Evolutionary conservation across 108 stramenopile genomes (phyloP), one percentile per base, ranked within the genome.

Genomic region (Discostella stelligeroides): DNA sequence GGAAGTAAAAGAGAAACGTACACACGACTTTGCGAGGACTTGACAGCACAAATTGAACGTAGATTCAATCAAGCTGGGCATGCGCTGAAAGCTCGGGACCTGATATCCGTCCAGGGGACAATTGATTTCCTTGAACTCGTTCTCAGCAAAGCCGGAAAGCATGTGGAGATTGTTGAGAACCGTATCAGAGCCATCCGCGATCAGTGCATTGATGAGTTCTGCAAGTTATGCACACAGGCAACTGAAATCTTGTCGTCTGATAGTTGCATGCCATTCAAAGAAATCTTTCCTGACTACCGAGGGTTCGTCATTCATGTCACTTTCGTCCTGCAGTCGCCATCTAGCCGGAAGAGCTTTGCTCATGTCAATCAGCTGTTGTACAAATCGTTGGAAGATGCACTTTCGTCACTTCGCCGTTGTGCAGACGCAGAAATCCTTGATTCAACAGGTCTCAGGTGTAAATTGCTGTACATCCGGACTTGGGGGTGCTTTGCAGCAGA

Each of bases 401-500:
- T 86, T 28, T 34, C 43, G 11, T 7, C 30, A 30, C 63, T 86
- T 14, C 23, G 51, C 7, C 8, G 28, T 25, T 8, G 24, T 10
- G 48, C 60, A 25, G 45, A 54, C 10, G 42, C 21, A 21, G 60
- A 73, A 11, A 18, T 63, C 20, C 61, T 68, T 55, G 77, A 86
- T n/a, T 82, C 82, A 39, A 55, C 53, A 10, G 42, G 39, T 21
- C 62, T 84, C 38, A 57, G 69, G 37, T 25, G 34, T 7, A 29
- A 63, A 60, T 60, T 84, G 6, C 10, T 72, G n/a, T 17, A 60
- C 46, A 28, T 51, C 15, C 42, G 84, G 24, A 38, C 24, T 24
- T 51, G 80, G 59, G 86, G 86, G 18, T 37, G 60, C 7, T 87
- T 84, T 46, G 51, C 73, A 13, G 73, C 82, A 18, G 84, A 87